Percentiles rank a stretch among this genome's conserved stretches.
phyloP scores from a whole-genome alignment of 2,329 filamentous ascomycete species.

The Septoria linicola region DNA sequence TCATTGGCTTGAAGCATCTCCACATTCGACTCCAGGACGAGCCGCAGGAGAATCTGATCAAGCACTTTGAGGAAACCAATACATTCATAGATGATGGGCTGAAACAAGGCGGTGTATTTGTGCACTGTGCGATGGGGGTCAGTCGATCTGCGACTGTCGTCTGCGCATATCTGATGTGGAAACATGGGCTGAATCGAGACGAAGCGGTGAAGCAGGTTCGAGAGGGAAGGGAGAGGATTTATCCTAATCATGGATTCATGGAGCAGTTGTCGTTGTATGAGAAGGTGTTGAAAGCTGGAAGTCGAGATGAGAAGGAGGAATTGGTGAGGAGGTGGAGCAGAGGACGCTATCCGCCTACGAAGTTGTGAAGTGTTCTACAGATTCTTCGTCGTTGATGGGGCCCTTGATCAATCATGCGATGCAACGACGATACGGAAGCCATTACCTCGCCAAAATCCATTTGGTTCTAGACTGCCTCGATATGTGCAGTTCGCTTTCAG shows the following conservation, averaged over 20 bases:
- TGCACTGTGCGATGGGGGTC: conserved; percentile 88
- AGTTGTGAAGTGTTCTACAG: conserved; percentile 1
- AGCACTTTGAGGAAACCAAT: conserved; percentile 67
- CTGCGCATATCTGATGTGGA: conserved; percentile 76
- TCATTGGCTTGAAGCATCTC: conserved; percentile 21
- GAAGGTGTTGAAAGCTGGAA: conserved; percentile 58
- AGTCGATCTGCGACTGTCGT: conserved; percentile 81
- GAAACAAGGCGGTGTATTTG: conserved; percentile 57
- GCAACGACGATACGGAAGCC: conserved; percentile 17
- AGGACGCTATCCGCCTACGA: conserved; percentile 11
- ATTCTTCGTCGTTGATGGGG: too few species aligned
- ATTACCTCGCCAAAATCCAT: conserved; percentile 12
- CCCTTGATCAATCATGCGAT: too few species aligned
- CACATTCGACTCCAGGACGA: conserved; percentile 78
- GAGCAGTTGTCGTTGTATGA: conserved; percentile 80
- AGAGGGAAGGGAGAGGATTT: conserved; percentile 68
- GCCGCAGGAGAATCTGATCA: conserved; percentile 78
- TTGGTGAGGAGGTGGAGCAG: background rate
- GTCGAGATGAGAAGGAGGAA: conserved; percentile 22
- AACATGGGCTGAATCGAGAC: conserved; percentile 48
- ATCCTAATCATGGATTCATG: conserved; percentile 89
- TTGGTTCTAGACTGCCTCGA: conserved; percentile 14
- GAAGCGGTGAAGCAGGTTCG: conserved; percentile 70
- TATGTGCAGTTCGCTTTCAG: conserved; percentile 17
- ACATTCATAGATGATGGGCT: conserved; percentile 78